Conservation (phyloP, 2,329 filamentous ascomycete species). For the Exophiala lecanii-corni region DNA sequence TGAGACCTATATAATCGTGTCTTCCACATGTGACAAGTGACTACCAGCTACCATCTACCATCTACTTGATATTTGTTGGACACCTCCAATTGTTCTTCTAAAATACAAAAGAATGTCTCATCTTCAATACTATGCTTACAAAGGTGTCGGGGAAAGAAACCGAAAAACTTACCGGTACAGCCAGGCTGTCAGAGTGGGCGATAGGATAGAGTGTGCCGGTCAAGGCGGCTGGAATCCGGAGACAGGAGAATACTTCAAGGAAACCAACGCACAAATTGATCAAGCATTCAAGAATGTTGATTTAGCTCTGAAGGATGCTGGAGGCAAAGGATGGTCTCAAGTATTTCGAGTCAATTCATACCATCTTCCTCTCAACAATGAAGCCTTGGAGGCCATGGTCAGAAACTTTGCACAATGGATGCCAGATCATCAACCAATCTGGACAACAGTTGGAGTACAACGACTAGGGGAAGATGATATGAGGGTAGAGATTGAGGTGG, state of each 20-base stretch:
- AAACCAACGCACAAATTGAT: constrained; percentile 46
- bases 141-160: constrained; percentile 42
- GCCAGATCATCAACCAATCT: constrained; percentile 50
- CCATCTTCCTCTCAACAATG: constrained; percentile 40
- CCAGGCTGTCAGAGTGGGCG: constrained; percentile 47
- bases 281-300: constrained; percentile 57
- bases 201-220: constrained; percentile 45
- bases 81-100: no score
- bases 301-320: constrained; percentile 46
- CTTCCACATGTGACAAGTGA: no score
- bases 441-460: constrained; percentile 51
- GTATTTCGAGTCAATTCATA: constrained; percentile 49
- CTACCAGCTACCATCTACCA: no score
- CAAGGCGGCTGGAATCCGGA: constrained; percentile 39
- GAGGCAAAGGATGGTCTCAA: constrained; percentile 54
- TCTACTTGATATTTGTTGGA: no score
- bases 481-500: constrained; percentile 57
- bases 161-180: constrained; percentile 41
- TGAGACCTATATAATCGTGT: no score
- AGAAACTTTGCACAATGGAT: constrained; percentile 48
- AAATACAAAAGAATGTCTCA: constrained; percentile 3
- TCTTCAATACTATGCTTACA: background rate
- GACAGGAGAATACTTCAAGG: constrained; percentile 26
- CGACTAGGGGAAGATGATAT: constrained; percentile 45
- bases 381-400: constrained; percentile 41